Evolutionary conservation across 805 yeast genomes (phyloP).

Genomic region (Cyberlindnera americana): DNA sequence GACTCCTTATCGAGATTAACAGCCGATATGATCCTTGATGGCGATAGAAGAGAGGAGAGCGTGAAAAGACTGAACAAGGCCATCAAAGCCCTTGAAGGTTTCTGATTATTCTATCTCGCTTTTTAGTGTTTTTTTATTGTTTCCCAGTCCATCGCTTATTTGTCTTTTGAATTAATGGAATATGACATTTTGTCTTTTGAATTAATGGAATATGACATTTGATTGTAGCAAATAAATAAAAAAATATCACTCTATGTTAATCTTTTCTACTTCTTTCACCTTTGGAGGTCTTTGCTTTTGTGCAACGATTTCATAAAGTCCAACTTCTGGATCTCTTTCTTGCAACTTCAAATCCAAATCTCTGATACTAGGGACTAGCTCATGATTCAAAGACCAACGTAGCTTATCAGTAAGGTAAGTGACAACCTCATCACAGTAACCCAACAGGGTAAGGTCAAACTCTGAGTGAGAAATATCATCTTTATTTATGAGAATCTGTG

Average conservation of each 20-base stretch:
- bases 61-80: conserved; percentile 77
- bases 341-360: conserved; percentile 30
- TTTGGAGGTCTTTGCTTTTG: conserved; percentile 1
- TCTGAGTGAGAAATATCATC: conserved; percentile 73
- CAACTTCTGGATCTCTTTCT: conserved; percentile 29
- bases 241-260: too few relatives aligned
- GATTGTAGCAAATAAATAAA: too few relatives aligned
- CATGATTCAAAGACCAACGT: conserved; percentile 59
- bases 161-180: too few relatives aligned
- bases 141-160: background rate
- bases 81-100: conserved; percentile 83
- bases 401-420: conserved; percentile 55
- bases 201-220: too few relatives aligned
- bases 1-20: conserved; percentile 83
- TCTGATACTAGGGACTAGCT: conserved; percentile 39
- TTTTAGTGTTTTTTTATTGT: background rate
- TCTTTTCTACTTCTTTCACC: background rate
- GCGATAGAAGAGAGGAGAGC: conserved; percentile 76
- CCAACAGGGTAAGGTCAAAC: conserved; percentile 74
- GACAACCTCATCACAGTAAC: conserved; percentile 81
- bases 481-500: conserved; percentile 75
- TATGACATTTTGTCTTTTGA: too few relatives aligned
- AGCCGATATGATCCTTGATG: conserved; percentile 87
- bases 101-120: conserved; percentile 23
- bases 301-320: conserved; percentile 34